Conservation (phyloP, 169 alveolate genomes). For the Babesia bigemina region DNA sequence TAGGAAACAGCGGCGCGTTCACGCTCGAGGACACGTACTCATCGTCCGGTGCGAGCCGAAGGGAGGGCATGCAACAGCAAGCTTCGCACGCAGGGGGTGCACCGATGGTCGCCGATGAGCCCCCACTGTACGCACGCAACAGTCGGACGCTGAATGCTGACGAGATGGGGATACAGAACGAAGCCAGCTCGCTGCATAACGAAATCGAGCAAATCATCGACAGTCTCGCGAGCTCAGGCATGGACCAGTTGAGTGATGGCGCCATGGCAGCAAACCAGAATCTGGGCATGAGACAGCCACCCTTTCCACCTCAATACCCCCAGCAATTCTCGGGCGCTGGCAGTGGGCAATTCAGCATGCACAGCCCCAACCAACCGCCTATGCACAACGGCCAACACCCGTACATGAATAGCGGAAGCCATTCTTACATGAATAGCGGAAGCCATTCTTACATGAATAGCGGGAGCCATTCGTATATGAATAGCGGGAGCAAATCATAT, state of each 20-base stretch:
- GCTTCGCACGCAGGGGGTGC: background rate
- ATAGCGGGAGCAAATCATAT: too few relatives aligned
- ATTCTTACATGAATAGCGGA: too few relatives aligned
- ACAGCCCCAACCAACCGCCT: too few relatives aligned
- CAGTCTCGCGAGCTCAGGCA: constrained; percentile 16
- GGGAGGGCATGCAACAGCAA: background rate
- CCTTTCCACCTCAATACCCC: background rate
- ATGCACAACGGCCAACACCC: too few relatives aligned
- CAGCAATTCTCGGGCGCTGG: too few relatives aligned
- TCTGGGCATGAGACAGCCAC: background rate
- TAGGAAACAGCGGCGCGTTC: background rate
- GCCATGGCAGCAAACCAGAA: too few relatives aligned
- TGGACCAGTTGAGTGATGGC: background rate
- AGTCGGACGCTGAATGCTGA: background rate
- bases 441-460: too few relatives aligned
- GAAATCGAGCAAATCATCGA: constrained; percentile 41
- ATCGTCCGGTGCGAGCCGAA: background rate
- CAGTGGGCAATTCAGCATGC: too few relatives aligned
- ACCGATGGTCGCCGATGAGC: background rate
- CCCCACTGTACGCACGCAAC: background rate
- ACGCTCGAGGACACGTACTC: background rate
- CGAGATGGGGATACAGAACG: constrained; percentile 11
- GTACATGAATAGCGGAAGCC: too few relatives aligned
- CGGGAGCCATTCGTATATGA: too few relatives aligned
- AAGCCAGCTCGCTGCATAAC: constrained; percentile 42